Conservation (phyloP, 306 rosid genomes). For the Styphnolobium japonicum region DNA sequence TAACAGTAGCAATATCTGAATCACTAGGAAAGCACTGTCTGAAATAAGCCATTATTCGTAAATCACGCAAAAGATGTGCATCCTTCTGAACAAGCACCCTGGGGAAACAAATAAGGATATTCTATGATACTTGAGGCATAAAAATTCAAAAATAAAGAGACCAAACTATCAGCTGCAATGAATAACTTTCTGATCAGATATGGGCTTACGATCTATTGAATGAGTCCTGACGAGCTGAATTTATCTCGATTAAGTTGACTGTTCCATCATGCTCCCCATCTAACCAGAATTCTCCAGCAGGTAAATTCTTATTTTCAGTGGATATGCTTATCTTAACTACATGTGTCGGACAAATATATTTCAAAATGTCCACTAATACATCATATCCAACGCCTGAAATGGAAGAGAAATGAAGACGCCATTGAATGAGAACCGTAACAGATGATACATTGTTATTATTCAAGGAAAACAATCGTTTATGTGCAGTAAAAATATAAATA, state of each 20-base stretch:
- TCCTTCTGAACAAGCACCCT: constrained; percentile 75
- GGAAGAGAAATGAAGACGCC: constrained; percentile 23
- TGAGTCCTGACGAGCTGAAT: constrained; percentile 72
- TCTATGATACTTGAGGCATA: background rate
- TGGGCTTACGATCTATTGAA: constrained; percentile 71
- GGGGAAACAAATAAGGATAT: constrained; percentile 19
- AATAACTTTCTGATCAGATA: constrained; percentile 11
- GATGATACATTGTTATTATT: background rate
- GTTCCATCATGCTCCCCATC: constrained; percentile 39
- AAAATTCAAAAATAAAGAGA: background rate
- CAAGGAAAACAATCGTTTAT: background rate
- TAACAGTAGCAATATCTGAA: constrained; percentile 57
- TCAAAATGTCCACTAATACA: constrained; percentile 72
- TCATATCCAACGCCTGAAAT: constrained; percentile 80
- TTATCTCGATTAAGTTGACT: constrained; percentile 63
- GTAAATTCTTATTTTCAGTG: constrained; percentile 67
- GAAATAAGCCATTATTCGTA: constrained; percentile 80
- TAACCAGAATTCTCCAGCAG: constrained; percentile 80
- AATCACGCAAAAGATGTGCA: constrained; percentile 65
- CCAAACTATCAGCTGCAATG: constrained; percentile 6
- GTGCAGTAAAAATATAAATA: constrained; percentile 12
- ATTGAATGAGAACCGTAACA: background rate
- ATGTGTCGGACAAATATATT: constrained; percentile 68
- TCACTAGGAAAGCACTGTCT: constrained; percentile 73
- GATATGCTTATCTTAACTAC: constrained; percentile 79